Conservation (phyloP, 176 grass and related monocot genomes). For the Cymbopogon citratus region DNA sequence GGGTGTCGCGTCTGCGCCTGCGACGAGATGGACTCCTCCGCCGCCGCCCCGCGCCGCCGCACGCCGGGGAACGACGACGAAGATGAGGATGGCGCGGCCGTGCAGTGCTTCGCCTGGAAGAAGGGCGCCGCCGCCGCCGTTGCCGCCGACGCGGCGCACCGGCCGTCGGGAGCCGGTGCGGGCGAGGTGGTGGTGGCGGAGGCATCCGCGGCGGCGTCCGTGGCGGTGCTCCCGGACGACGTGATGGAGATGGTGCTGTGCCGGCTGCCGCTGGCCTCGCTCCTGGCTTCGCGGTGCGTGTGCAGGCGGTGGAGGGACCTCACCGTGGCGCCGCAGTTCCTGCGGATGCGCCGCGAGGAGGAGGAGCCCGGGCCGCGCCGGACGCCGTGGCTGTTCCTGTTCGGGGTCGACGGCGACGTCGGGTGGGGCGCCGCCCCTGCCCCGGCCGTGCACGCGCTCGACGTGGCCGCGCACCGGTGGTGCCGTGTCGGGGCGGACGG, state of each 20-base stretch:
- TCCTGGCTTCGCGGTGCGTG: constrained; percentile 68
- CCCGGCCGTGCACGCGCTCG: constrained; percentile 62
- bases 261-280: constrained; percentile 58
- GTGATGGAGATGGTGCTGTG: constrained; percentile 79
- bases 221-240: constrained; percentile 61
- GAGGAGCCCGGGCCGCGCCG: neutral
- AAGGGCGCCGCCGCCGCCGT: constrained; percentile 8
- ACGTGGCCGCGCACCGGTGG: constrained; percentile 59
- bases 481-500: constrained; percentile 30
- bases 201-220: neutral
- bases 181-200: neutral
- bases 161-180: neutral
- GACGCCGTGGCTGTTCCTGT: constrained; percentile 73
- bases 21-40: constrained; percentile 48
- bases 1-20: constrained; percentile 77
- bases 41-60: constrained; percentile 3
- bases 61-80: neutral
- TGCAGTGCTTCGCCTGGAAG: constrained; percentile 48
- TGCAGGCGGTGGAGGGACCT: constrained; percentile 82
- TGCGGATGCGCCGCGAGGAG: constrained; percentile 42
- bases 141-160: too few species aligned
- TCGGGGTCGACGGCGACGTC: constrained; percentile 45
- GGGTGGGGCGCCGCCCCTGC: constrained; percentile 41
- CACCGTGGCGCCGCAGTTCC: constrained; percentile 58
- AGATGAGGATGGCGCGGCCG: neutral